Base-by-base conservation (phyloP, 108 stramenopile genomes). In the Skeletonema grethae region DNA sequence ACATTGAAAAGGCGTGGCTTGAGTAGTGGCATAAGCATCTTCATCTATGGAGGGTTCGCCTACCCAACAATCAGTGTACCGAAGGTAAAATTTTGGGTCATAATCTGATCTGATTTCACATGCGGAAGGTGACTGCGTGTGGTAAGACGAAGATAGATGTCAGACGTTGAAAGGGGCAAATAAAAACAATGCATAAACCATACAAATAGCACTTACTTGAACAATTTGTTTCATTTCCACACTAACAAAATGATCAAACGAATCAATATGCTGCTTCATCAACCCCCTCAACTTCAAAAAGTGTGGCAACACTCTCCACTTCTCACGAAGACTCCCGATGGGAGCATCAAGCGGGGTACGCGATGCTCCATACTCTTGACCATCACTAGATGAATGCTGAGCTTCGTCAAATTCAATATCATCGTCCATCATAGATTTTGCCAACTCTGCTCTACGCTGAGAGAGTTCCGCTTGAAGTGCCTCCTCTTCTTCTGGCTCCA, bases 191-290 rank as follows among this genome's bases (percentile, higher is more conserved):
- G 7, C 13, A 38, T 10, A 3, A 63, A 41, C 32, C 60, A 70
- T 18, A n/a, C 67, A 60, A 15, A 60, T 25, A 18, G 16, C 4
- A 45, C 72, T 73, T 35, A 78, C 77, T 72, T 78, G 77, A 15
- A 98, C 95, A 56, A 98, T 96, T 71, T 96, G 87, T 70, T 92
- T 91, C 70, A 98, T 85, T 65, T 97, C 97, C 9, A 86, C 87
- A 53, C 93, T 90, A n/a, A 98, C 90, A 71, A 99, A 99, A 79
- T 98, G 93, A 85, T 99, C 88, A 77, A 96, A 99, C 41, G 95
- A 96, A 76, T 97, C 97, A 84, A 99, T 96, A 70, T 99, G 99
- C 73, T 99, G 99, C 41, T 94, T 80, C 94, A 99, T 94, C 61
- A 99, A 86, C 5, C 95, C 95, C 20, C 98, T 82, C 43, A 99